phyloP scores from a whole-genome alignment of 768 basidiomycete species.

The Boletus edulis region DNA sequence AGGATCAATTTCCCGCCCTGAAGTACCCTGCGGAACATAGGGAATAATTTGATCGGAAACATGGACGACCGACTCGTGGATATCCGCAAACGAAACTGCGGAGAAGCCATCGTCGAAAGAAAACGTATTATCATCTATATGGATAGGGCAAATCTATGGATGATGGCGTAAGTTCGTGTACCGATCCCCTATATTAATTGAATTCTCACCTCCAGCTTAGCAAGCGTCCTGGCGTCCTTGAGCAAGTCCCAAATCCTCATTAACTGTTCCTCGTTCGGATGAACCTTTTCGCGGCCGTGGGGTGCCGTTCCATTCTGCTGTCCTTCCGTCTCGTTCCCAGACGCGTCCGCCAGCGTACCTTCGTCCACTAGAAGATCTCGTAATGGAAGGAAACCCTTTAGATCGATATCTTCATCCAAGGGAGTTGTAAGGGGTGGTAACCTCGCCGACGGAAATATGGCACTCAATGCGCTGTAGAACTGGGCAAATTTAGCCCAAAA shows the following conservation, averaged over 20 bases:
- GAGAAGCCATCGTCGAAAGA: constrained; percentile 8
- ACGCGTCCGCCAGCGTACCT: not conserved
- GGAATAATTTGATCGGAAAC: constrained; percentile 17
- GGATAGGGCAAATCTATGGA: constrained; percentile 26
- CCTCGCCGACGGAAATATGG: constrained; percentile 64
- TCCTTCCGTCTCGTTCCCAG: constrained; percentile 22
- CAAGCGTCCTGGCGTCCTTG: constrained; percentile 62
- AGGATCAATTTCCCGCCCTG: constrained; percentile 14
- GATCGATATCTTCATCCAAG: constrained; percentile 89
- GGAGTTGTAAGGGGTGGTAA: constrained; percentile 58
- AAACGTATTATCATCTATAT: constrained; percentile 22
- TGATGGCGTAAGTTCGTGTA: constrained; percentile 12
- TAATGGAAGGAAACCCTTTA: constrained; percentile 85
- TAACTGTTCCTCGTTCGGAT: constrained; percentile 94
- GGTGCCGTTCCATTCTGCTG: constrained; percentile 22
- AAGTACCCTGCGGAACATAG: not conserved
- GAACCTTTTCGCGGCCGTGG: constrained; percentile 45
- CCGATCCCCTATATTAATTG: constrained; percentile 1
- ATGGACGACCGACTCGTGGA: not conserved
- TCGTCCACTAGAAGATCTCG: constrained; percentile 51
- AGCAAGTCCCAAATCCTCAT: constrained; percentile 91
- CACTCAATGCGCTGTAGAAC: constrained; percentile 59
- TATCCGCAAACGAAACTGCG: constrained; percentile 6
- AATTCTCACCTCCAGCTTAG: constrained; percentile 53
- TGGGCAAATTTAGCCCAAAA: constrained; percentile 76